phyloP scores from a whole-genome alignment of 441 rosid genomes.

The Erysimum cheiri region DNA sequence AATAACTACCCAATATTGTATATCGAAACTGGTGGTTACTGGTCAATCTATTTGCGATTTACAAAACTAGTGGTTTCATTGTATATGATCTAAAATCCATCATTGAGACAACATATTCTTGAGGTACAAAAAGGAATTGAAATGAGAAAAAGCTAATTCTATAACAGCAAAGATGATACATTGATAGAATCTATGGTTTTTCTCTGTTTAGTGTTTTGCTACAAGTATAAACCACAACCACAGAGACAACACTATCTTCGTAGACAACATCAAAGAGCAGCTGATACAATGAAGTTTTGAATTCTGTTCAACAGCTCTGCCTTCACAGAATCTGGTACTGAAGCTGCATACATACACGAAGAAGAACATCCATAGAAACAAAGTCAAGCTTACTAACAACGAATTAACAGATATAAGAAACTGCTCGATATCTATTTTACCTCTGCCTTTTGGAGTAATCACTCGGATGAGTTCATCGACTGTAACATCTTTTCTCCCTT shows the following conservation, averaged over 20 bases:
- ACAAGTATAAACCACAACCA: constrained; percentile 1
- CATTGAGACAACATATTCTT: neutral
- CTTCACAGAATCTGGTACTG: constrained; percentile 62
- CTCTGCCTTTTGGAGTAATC: constrained; percentile 91
- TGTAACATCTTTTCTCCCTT: constrained; percentile 80
- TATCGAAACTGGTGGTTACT: neutral
- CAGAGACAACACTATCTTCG: constrained; percentile 16
- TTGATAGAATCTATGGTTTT: neutral
- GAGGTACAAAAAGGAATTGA: constrained; percentile 8
- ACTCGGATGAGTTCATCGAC: constrained; percentile 84
- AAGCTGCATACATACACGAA: constrained; percentile 50
- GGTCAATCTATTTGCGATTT: neutral
- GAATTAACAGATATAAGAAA: neutral
- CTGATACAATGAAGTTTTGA: constrained; percentile 54
- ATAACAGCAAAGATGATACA: constrained; percentile 32
- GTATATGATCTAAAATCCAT: neutral
- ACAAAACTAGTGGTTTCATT: no score
- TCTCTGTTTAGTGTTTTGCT: neutral
- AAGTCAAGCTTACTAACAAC: neutral
- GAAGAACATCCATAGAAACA: neutral
- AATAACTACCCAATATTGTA: no score
- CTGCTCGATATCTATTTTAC: constrained; percentile 36
- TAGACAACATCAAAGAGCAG: constrained; percentile 36
- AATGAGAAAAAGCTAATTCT: constrained; percentile 2
- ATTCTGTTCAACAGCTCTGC: constrained; percentile 61